A percentile compares a stretch with the other conserved stretches of the same genome.
Conservation (phyloP, 2,329 filamentous ascomycete species). For the Amesomyces nigricolor region DNA sequence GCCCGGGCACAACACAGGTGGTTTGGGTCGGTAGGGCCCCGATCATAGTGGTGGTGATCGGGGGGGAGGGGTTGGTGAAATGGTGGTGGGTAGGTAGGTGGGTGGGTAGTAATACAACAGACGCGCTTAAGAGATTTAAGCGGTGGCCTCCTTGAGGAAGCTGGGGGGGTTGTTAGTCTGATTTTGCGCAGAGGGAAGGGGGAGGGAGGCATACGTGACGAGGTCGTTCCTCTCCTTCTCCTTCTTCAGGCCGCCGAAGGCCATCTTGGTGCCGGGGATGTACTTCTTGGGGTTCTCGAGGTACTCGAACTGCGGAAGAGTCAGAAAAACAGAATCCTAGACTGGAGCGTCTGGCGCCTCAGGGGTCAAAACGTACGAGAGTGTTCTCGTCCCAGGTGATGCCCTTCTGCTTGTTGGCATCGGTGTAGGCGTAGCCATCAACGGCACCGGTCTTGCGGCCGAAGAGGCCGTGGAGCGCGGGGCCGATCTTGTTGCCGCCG, state of each 20-base stretch:
- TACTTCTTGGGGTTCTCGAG: constrained; percentile 99
- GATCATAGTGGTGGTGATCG: background rate
- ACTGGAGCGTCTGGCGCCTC: background rate
- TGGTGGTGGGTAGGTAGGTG: background rate
- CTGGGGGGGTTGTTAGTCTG: background rate
- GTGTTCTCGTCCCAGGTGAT: constrained; percentile 81
- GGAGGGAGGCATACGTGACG: constrained; percentile 68
- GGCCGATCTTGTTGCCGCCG: constrained; percentile 97
- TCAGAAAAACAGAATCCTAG: background rate
- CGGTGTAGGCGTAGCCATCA: constrained; percentile 93
- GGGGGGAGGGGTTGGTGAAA: too few species aligned
- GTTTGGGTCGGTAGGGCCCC: background rate
- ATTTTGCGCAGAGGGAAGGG: background rate
- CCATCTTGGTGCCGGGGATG: constrained; percentile 99
- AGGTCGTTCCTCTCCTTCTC: constrained; percentile 98
- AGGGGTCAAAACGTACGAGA: constrained; percentile 54
- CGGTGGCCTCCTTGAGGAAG: constrained; percentile 18
- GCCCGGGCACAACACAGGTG: background rate
- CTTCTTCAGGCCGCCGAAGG: constrained; percentile 99
- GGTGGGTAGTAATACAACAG: constrained; percentile 12
- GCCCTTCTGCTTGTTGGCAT: constrained; percentile 98
- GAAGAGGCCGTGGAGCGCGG: constrained; percentile 94
- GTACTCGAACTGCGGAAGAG: constrained; percentile 72
- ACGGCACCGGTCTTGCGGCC: constrained; percentile 91
- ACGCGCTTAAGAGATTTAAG: constrained; percentile 6